Base-by-base conservation (phyloP, 1,139 yeast genomes). In the Yamadazyma atlantica region DNA sequence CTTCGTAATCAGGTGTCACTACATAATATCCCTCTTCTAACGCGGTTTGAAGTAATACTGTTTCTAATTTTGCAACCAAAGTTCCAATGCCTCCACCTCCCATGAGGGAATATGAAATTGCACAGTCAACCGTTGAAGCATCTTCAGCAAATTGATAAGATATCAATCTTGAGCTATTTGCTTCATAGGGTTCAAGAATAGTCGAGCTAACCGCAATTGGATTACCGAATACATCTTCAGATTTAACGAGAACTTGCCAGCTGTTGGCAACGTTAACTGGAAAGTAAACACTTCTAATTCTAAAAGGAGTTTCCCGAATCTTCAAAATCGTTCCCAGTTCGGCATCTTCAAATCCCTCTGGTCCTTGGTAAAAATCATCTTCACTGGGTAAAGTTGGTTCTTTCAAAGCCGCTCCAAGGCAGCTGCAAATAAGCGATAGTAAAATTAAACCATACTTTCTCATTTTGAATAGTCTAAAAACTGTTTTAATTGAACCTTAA, bases 131-230 rank as follows among this genome's bases (percentile, higher is more conserved):
- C 12, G 37, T 35, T 2, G 66, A 47, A n/a, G 68, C 46, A 46
- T 67, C 69, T 45, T 64, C 57, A 27, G 68, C 65, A 8, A 55
- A 37, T 39, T 63, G 67, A 45, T 60, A 65, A 9, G 65, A 53
- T 11, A 66, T 47, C 13, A 67, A 35, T 37, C 57, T 57, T 4
- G 49, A 43, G 4, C 58, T 49, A 37, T 64, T 59, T 6, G 62
- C 61, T 41, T 61, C 54, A 35, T 41, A 49, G 2, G 72, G 69
- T 42, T 60, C 59, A 27, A 64, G 52, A 9, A 66, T 39, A 2
- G 72, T 62, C 3, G 66, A 50, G 8, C 60, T 64, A 31, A 62
- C 49, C 2, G 62, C 67, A 19, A 44, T 53, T 4, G 70, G 55
- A 11, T 57, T 46, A 6, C 66, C 69, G 19, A 43, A 41, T 4